phyloP scores from a whole-genome alignment of 139 green algal genomes.

The Volvox africanus region DNA sequence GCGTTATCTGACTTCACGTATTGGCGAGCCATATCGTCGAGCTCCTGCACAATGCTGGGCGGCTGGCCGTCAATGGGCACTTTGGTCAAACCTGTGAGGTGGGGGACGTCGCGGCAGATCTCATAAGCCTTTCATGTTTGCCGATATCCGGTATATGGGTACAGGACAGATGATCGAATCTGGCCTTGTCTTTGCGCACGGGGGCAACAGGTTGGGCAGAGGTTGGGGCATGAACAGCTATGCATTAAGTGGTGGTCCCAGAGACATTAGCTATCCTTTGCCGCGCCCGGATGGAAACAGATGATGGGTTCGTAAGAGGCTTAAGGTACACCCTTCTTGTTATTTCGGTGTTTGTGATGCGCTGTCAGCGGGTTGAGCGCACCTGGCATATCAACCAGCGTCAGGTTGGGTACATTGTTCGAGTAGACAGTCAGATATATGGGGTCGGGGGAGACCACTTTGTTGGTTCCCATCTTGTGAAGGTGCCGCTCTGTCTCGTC shows the following conservation, averaged over 20 bases:
- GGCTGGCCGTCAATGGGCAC: conserved; percentile 97
- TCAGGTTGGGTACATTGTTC: conserved; percentile 92
- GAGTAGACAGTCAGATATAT: conserved; percentile 96
- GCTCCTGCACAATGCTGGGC: conserved; percentile 86
- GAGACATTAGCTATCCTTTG: too few relatives aligned
- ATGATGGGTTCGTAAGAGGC: too few relatives aligned
- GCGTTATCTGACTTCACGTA: conserved; percentile 92
- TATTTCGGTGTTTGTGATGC: too few relatives aligned
- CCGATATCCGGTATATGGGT: too few relatives aligned
- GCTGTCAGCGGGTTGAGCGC: background rate
- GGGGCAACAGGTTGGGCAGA: too few relatives aligned
- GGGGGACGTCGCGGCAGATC: background rate
- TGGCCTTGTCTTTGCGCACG: too few relatives aligned
- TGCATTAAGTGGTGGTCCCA: too few relatives aligned
- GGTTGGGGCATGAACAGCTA: too few relatives aligned
- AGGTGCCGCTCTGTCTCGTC: conserved; percentile 91
- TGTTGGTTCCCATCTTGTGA: conserved; percentile 64
- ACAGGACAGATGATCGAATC: too few relatives aligned
- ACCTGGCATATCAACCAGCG: conserved; percentile 97
- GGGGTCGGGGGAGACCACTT: conserved; percentile 90
- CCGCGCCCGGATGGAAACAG: too few relatives aligned
- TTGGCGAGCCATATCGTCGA: conserved; percentile 95
- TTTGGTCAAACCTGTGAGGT: conserved; percentile 91
- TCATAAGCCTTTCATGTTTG: background rate
- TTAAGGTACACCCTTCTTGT: too few relatives aligned